Evolutionary conservation across 73 alveolate genomes (phyloP), one percentile per base, ranked within the genome.

Genomic region (Paramecium sonneborni): DNA sequence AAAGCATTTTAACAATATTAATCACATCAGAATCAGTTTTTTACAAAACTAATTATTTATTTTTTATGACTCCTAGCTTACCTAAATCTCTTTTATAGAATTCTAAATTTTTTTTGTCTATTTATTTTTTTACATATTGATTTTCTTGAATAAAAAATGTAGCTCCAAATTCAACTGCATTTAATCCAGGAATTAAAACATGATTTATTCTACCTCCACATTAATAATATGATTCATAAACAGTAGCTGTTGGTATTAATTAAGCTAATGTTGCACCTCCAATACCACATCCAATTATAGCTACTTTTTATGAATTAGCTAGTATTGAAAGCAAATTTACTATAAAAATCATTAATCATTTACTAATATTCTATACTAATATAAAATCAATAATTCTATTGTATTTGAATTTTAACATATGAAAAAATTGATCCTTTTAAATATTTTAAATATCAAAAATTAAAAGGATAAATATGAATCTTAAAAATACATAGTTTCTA

Each of bases 81-180:
- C 58, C 41, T 37, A 37, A 8, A 37, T 74, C 57, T 37, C 67
- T 74, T 30, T 74, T 39, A 3, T 74, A 18, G n/a, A 32, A 6
- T 37, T 34, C 3, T 34, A 34, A 39, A n/a, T 74, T 74, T 37
- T 35, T 37, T 74, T 39, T 4, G 6, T 74, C 87, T n/a, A 37
- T 23, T 23, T 74, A 74, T 28, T 74, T 20, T 34, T 35, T n/a
- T 32, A 74, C 56, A 35, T 74, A 74, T 74, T 74, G 21, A 34
- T 74, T 74, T 7, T 74, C 28, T 35, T 74, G n/a, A n/a, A 74
- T 34, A 39, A 74, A 11, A 38, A 74, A 37, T 28, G 87, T 74
- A 18, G 87, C 87, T n/a, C 87, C 87, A 28, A 74, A 74, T 74
- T 74, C 87, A 8, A 74, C n/a, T 5, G 67, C 67, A 74, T 18